phyloP scores from a whole-genome alignment of 2,329 filamentous ascomycete genomes.

The Curvularia eragrostidis region DNA sequence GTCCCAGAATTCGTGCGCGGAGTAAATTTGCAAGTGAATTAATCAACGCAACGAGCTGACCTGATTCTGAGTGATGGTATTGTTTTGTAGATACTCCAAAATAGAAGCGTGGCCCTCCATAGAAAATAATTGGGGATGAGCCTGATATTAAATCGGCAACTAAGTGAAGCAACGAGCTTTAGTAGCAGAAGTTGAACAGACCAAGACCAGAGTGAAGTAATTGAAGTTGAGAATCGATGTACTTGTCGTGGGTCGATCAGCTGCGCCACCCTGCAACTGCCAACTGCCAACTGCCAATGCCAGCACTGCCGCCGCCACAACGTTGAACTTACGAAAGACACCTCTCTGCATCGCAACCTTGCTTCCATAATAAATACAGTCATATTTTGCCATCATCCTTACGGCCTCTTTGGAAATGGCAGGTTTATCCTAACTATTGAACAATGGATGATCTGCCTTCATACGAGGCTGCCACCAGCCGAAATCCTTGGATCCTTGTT shows the following conservation, averaged over 20 bases:
- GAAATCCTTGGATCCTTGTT: slow-evolving; percentile 63
- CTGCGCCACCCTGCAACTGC: neutral
- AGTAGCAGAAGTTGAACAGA: neutral
- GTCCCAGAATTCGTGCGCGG: slow-evolving; percentile 73
- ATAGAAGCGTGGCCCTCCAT: no score
- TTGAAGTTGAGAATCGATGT: no score
- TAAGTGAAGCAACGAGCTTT: neutral
- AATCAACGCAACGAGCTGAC: slow-evolving; percentile 24
- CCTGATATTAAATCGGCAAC: no score
- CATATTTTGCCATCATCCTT: neutral
- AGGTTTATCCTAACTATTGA: neutral
- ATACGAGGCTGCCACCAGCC: slow-evolving; percentile 63
- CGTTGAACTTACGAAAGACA: slow-evolving; percentile 1
- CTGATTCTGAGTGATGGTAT: neutral
- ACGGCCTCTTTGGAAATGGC: no score
- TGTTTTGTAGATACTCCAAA: slow-evolving; percentile 4
- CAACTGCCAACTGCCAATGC: neutral
- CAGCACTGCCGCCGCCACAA: slow-evolving; percentile 15
- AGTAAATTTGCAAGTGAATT: slow-evolving; percentile 73
- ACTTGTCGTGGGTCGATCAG: no score
- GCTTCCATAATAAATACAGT: neutral
- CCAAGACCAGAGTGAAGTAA: no score
- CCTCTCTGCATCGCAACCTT: neutral
- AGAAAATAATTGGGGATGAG: neutral
- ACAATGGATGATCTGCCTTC: slow-evolving; percentile 65